Base-by-base conservation (phyloP, 495 filamentous ascomycete species). In the Hypoxylon lenormandii region DNA sequence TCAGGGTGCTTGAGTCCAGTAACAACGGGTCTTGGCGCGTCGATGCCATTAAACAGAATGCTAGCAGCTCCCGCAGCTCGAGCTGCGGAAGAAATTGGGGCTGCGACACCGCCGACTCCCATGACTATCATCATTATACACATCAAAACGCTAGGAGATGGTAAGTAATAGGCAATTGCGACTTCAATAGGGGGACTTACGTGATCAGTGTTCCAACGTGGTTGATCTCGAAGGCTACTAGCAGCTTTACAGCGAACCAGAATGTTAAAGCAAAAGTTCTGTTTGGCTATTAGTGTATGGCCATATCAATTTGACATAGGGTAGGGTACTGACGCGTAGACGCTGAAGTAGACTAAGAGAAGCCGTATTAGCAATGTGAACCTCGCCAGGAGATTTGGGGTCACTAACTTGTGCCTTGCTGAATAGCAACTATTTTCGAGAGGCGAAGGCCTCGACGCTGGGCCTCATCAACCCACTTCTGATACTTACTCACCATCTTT, bases 21-120 rank as follows among this genome's bases (percentile, higher is more conserved):
- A 2, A 76, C 80, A 38, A 78, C 72, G 7, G 83, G 83, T 28
- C 74, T 77, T 7, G 85, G 83, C 0, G 82, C 79, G 64, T 88
- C 85, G 42, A 88, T 84, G 5, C 86, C 80, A 36, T 83, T 83
- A 72, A 85, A 87, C 42, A 88, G 84, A 36, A 84, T 80, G 15
- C 80, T 79, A 11, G 86, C 85, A 0, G 86, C 82, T 7, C 80
- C 80, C 5, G 84, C 81, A 22, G 86, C 83, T 53, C 83, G 81
- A n/a, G 79, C 77, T 7, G 82, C 80, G 3, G 81, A 78, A 0
- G 82, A 79, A 10, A 84, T 76, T 1, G 85, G 86, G 0, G 80
- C 80, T 3, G 84, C 83, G 12, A 86, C 81, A 11, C 79, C 78
- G 8, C 82, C 76, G 12, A 87, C 80, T 0, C 81, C 80, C 60